phyloP scores from a whole-genome alignment of 108 stramenopile species.

The Nannochloropsis salina region DNA sequence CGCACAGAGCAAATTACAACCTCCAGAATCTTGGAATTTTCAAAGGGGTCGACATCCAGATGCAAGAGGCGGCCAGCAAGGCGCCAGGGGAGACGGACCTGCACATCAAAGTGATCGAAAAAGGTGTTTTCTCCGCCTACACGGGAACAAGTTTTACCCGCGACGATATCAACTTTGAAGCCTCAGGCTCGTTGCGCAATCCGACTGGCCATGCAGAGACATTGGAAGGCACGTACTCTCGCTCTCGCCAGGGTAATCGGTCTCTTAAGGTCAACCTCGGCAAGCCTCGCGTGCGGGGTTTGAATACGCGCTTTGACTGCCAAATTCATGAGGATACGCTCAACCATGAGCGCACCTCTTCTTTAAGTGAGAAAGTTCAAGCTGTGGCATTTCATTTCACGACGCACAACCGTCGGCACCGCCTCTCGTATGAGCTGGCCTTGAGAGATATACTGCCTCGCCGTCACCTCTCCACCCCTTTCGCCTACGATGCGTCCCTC shows the following conservation, averaged over 20 bases:
- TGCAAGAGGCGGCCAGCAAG: not conserved
- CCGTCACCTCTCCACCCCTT: slow-evolving; percentile 29
- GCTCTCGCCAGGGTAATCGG: slow-evolving; percentile 4
- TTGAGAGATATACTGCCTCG: slow-evolving; percentile 28
- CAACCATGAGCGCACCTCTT: slow-evolving; percentile 14
- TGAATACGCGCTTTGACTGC: slow-evolving; percentile 7
- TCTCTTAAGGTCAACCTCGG: not conserved
- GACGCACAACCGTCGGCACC: slow-evolving; percentile 24
- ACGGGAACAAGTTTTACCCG: not conserved
- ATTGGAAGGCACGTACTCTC: not conserved
- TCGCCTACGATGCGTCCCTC: slow-evolving; percentile 38
- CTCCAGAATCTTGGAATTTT: not conserved
- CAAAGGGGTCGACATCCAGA: slow-evolving; percentile 2
- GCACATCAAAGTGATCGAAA: slow-evolving; percentile 17
- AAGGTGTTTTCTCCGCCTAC: slow-evolving; percentile 19
- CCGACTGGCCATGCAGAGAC: not conserved
- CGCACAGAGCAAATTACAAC: not conserved
- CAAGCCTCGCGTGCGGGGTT: slow-evolving; percentile 1
- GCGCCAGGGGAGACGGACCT: not conserved
- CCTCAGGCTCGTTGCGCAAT: not conserved
- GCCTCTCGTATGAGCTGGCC: slow-evolving; percentile 29
- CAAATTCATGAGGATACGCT: not conserved
- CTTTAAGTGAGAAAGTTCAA: not conserved
- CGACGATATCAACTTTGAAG: slow-evolving; percentile 20
- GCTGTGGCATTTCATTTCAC: not conserved